These are phyloP conservation scores for Claviceps maximensis DNA, from an alignment of 2,329 filamentous ascomycete genomes.

Conservation along the genomic window DNA sequence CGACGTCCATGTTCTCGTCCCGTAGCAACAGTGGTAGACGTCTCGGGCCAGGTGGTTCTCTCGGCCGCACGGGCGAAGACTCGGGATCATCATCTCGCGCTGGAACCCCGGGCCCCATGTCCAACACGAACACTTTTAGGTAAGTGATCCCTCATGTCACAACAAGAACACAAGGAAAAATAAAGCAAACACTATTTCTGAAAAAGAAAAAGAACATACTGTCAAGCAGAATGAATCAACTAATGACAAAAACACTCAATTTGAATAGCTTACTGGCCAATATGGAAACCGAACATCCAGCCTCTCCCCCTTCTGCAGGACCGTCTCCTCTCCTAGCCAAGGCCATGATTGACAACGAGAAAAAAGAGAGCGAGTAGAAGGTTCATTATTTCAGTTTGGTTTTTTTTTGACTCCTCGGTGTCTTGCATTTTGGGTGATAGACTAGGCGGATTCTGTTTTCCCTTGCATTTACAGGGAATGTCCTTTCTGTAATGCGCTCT, in stretches of 20 bases:
- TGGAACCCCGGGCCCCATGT: conserved; percentile 66
- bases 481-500: conserved; percentile 4
- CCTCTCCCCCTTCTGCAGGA: conserved; percentile 56
- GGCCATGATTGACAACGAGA: conserved; percentile 42
- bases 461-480: conserved; percentile 35
- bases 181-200: neutral
- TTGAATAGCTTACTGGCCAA: conserved; percentile 39
- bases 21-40: conserved; percentile 82
- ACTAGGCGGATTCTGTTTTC: conserved; percentile 31
- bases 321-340: conserved; percentile 55
- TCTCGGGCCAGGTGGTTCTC: conserved; percentile 60
- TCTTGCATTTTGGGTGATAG: conserved; percentile 39
- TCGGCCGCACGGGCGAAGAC: conserved; percentile 66
- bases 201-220: too few species aligned
- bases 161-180: too few species aligned
- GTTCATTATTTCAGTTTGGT: conserved; percentile 11
- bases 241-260: neutral
- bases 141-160: conserved; percentile 33
- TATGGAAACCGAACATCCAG: conserved; percentile 49
- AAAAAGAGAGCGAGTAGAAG: conserved; percentile 38
- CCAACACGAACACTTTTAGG: conserved; percentile 86
- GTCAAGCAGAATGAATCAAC: neutral
- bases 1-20: conserved; percentile 76
- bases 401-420: conserved; percentile 17
- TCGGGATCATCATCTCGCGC: conserved; percentile 81